phyloP scores from a whole-genome alignment of 495 filamentous ascomycete species.

The Hyaloscypha finlandica region DNA sequence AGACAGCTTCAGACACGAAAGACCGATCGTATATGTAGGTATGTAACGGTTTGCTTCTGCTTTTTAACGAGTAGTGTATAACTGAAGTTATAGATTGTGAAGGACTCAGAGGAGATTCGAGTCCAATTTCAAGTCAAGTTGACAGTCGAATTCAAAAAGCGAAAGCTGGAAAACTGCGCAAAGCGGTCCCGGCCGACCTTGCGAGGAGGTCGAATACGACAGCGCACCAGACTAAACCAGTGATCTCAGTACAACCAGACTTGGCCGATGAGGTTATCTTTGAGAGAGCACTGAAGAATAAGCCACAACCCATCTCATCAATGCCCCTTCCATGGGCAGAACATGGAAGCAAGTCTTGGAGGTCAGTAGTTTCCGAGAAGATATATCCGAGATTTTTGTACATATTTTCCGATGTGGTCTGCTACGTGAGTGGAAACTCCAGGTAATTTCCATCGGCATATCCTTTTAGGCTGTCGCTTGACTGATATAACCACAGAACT shows the following conservation, averaged over 20 bases:
- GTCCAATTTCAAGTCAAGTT: constrained; percentile 1
- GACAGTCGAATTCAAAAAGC: constrained; percentile 1
- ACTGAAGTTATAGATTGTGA: constrained; percentile 2
- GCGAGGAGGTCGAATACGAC: background rate
- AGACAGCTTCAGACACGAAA: background rate
- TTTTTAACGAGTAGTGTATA: background rate
- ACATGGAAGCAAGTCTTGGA: constrained; percentile 4
- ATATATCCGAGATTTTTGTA: constrained; percentile 8
- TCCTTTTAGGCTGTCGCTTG: background rate
- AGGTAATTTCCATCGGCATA: background rate
- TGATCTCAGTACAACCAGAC: background rate
- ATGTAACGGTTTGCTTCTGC: background rate
- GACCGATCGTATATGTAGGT: constrained; percentile 8
- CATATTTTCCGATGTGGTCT: constrained; percentile 5
- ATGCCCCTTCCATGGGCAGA: constrained; percentile 9
- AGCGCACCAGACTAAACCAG: background rate
- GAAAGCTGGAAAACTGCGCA: constrained; percentile 1
- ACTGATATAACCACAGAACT: background rate
- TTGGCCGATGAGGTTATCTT: background rate
- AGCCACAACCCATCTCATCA: background rate
- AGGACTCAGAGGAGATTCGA: constrained; percentile 4
- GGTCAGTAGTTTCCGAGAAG: constrained; percentile 3
- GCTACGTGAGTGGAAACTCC: constrained; percentile 5
- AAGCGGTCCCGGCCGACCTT: background rate
- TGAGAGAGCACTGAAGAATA: background rate